Base-by-base conservation (phyloP, 2,329 filamentous ascomycete genomes). In the Aaosphaeria pasadenensis region DNA sequence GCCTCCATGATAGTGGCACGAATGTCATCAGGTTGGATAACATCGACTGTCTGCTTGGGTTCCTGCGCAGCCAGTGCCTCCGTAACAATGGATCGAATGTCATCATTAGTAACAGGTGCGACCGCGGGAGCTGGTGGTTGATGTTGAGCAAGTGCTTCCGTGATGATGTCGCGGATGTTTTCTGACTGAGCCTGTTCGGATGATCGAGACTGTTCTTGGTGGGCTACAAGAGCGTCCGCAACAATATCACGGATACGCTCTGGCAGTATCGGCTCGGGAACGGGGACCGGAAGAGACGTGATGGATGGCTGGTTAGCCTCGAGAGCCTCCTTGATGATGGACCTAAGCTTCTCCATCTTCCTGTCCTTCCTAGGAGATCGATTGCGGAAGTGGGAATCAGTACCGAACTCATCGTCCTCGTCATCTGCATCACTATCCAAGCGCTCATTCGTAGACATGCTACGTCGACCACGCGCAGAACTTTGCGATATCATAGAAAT, bases 381-480 rank as follows among this genome's bases (percentile, higher is more conserved):
- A 5, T 88, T 87, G 44, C 89, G 85, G 47, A 64, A 83, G 78
- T 53, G 78, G 73, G 50, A 58, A 64, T 69, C 48, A 11, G 60
- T 86, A 60, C 73, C 74, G 39, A 76, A 72, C 36, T 81, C 88
- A 24, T 96, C 91, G 56, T 95, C 91, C 64, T 96, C 91, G 53
- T 96, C 91, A 66, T 97, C 92, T 7, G 94, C 92, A 71, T 97
- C 94, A 65, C 92, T 96, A 50, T 95, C 85, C 42, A 82, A 78
- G 4, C 77, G 73, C 30, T 90, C 87, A 36, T 64, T 69, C n/a
- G 77, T 82, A 42, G 88, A 91, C 38, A 83, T 71, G 66, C 85
- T 89, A 57, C 84, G 82, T 55, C 82, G 77, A 47, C 77, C 81
- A 7, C 83, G 82, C 29, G 57, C 56, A 39, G 56, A 47, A 6